Base-by-base conservation (phyloP, 2,329 filamentous ascomycete genomes). In the Diplocarpon mali region DNA sequence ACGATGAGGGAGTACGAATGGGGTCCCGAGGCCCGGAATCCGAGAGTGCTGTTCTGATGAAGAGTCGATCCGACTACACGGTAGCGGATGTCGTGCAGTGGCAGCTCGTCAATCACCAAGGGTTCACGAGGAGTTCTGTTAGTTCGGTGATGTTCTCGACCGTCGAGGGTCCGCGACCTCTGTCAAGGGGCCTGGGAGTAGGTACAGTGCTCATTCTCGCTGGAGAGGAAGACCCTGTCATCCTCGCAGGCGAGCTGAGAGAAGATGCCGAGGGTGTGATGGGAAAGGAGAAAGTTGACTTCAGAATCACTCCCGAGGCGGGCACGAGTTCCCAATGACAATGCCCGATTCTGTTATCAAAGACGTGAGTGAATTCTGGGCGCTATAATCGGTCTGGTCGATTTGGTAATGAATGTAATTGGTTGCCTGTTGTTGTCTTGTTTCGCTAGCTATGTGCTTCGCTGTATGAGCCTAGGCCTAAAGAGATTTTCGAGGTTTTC, bases 1-100 rank as follows among this genome's bases (percentile, higher is more conserved):
- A 75, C 67, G 4, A 75, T 85, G 49, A 69, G 80, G 37, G 79
- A 85, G 2, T 90, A 87, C 60, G 87, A 93, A 67, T 92, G 81
- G 73, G 87, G 87, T 3, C 0, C 83, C 42, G 48, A 13, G 43
- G 49, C 30, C 39, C 38, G 13, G 15, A 44, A 2, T 57, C 55
- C 38, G 52, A 56, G 32, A 46, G 40, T n/a, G 39, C 48, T 4
- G 49, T 50, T 5, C 42, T 60, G 27, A 51, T 49, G 4, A 39
- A 45, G 16, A 31, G 36, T 5, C 40, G 49, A 13, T 53, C 55
- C 3, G 31, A 45, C 13, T 32, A 56, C 8, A 58, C 56, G 0
- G 50, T 56, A 12, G 53, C 45, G 8, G 42, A 48, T 14, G 52
- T 53, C 5, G 70, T 80, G 35, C 66, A 71, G 48, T 80, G 76